phyloP scores from a whole-genome alignment of 495 filamentous ascomycete genomes.

The Margaritispora aquatica region DNA sequence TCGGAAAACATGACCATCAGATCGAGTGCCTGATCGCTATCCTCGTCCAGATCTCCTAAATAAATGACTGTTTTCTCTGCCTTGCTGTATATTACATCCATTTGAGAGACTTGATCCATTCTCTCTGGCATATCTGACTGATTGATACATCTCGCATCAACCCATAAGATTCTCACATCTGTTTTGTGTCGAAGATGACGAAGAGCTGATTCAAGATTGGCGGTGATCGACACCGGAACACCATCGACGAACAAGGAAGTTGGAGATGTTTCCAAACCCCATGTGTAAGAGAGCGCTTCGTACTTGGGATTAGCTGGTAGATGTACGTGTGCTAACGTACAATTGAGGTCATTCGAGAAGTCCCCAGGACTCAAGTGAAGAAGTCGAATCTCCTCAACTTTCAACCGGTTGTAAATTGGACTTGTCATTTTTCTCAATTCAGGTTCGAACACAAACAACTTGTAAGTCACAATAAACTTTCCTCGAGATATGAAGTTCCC shows the following conservation, averaged over 20 bases:
- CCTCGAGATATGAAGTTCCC: not conserved
- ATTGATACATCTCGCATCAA: not conserved
- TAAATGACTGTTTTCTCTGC: not conserved
- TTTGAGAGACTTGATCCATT: not conserved
- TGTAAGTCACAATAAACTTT: too few species aligned
- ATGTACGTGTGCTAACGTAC: not conserved
- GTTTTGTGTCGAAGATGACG: not conserved
- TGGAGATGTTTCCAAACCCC: not conserved
- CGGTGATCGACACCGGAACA: not conserved
- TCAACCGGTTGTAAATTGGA: not conserved
- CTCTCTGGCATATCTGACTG: not conserved
- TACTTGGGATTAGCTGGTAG: not conserved
- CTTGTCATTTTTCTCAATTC: not conserved
- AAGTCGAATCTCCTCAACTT: not conserved
- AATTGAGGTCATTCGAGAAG: not conserved
- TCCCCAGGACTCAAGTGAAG: not conserved
- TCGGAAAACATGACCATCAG: not conserved
- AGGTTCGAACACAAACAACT: too few species aligned
- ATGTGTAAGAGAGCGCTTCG: slow-evolving; percentile 4
- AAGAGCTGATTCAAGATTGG: not conserved
- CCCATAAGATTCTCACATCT: not conserved
- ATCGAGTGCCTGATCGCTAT: not conserved
- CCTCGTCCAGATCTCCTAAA: not conserved
- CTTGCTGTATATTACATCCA: not conserved
- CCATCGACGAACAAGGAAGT: too few species aligned